Base-by-base conservation (phyloP, 148 eudicot species). In the Silene uniflora region DNA sequence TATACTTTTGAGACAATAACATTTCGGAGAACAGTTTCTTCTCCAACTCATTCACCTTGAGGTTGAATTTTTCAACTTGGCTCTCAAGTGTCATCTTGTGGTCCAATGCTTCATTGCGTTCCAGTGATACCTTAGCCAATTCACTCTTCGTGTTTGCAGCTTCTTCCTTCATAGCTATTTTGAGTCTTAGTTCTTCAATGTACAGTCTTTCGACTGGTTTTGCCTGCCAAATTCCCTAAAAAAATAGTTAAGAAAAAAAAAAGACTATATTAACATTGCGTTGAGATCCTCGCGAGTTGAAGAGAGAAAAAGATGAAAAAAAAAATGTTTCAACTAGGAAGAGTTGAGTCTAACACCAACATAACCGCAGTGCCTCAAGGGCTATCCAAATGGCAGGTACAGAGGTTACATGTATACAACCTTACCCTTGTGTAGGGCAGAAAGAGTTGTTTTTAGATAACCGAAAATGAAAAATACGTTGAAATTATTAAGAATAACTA, bases 1-100 rank as follows among this genome's bases (percentile, higher is more conserved):
- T 91, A 82, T 85, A 89, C 75, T 81, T 85, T 49, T 90, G 81
- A 78, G 92, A 80, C 74, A 85, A 73, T 39, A 84, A 87, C 70
- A 84, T 90, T 62, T 93, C 93, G 47, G 91, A 84, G 65, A 84
- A 66, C 58, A 91, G 73, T 74, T 90, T 91, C 72, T 89, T 85
- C 73, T 90, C 89, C 81, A 91, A 71, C 72, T 83, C 89, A 66
- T 83, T 76, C 35, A 88, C 85, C 69, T 76, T 75, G 62, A 49
- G 14, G 27, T 54, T 35, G 16, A 39, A 39, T 56, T 75, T 73
- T 60, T 84, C 83, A 60, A 90, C 77, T 83, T 86, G 85, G 73
- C 56, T 75, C 61, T 91, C 91, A 44, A 91, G 75, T 35, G 78
- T 81, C 76, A 77, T 69, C 77, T 83, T 86, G 69, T 87, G 80